Percentiles rank a stretch among this genome's conserved stretches.
These are phyloP conservation scores for Fusarium tricinctum DNA, from an alignment of 2,329 filamentous ascomycete species.

Conservation along the genomic window DNA sequence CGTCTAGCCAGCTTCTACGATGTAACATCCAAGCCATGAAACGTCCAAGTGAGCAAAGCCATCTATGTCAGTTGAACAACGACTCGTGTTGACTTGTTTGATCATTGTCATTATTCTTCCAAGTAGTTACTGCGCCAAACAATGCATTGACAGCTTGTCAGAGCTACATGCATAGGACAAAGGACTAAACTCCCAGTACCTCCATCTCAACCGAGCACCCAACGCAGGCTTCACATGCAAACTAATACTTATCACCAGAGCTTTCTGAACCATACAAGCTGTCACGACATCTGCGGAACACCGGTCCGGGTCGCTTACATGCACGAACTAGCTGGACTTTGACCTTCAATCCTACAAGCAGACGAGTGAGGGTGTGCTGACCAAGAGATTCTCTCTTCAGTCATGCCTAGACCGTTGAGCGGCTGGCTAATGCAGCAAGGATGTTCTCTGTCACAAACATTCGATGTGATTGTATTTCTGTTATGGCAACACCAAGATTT, in stretches of 20 bases:
- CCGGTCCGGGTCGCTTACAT: background rate
- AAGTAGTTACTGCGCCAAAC: background rate
- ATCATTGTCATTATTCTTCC: too few relatives aligned
- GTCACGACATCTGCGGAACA: too few relatives aligned
- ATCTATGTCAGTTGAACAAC: background rate
- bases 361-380: constrained; percentile 7
- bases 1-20: constrained; percentile 18
- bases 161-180: background rate
- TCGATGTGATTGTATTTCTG: too few relatives aligned
- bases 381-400: background rate
- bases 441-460: background rate
- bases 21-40: background rate
- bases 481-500: background rate
- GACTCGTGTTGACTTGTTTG: too few relatives aligned
- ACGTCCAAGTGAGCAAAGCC: background rate
- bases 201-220: background rate
- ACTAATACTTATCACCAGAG: background rate
- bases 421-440: background rate
- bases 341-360: background rate
- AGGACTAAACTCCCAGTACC: background rate
- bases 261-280: background rate
- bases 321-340: background rate
- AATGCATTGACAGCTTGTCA: constrained; percentile 1
- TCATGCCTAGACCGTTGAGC: too few relatives aligned
- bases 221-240: background rate